Conservation (phyloP, 768 basidiomycete genomes). For the Hericium rajendrae region DNA sequence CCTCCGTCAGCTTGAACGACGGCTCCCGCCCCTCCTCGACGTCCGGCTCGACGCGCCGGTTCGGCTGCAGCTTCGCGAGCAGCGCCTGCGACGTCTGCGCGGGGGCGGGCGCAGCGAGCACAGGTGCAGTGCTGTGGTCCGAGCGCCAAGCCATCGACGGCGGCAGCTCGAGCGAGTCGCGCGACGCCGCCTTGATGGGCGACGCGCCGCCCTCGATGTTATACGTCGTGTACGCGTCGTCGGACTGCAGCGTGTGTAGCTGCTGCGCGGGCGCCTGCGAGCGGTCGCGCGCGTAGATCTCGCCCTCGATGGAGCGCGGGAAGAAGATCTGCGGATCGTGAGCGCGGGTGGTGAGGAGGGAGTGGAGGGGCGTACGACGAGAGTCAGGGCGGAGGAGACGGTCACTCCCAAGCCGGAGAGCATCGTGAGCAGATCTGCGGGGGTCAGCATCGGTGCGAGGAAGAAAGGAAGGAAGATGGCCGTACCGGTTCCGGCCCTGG, state of each 20-base stretch:
- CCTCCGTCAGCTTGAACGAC: background rate
- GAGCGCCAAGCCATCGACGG: background rate
- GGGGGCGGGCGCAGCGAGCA: background rate
- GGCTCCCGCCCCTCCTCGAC: background rate
- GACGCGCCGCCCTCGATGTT: background rate
- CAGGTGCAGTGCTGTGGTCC: background rate
- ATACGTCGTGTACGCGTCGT: conserved; percentile 12
- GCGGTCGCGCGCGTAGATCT: conserved; percentile 6
- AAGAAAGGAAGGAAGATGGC: too few relatives aligned
- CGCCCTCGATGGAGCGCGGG: conserved; percentile 13
- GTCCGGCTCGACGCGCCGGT: conserved; percentile 4
- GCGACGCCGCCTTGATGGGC: background rate
- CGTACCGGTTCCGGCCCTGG: too few relatives aligned
- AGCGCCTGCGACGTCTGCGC: background rate
- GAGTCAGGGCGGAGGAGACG: conserved; percentile 12
- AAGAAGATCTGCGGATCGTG: conserved; percentile 10
- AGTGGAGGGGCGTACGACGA: conserved; percentile 5
- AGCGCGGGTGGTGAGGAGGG: background rate
- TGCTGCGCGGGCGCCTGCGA: background rate
- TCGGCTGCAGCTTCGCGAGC: conserved; percentile 6
- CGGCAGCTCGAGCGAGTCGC: background rate
- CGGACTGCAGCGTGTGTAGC: conserved; percentile 9
- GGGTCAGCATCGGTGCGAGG: background rate
- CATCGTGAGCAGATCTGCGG: conserved; percentile 10
- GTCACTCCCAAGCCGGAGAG: conserved; percentile 7